Conservation (phyloP, 73 alveolate genomes). For the Paraurostyla sp. region DNA sequence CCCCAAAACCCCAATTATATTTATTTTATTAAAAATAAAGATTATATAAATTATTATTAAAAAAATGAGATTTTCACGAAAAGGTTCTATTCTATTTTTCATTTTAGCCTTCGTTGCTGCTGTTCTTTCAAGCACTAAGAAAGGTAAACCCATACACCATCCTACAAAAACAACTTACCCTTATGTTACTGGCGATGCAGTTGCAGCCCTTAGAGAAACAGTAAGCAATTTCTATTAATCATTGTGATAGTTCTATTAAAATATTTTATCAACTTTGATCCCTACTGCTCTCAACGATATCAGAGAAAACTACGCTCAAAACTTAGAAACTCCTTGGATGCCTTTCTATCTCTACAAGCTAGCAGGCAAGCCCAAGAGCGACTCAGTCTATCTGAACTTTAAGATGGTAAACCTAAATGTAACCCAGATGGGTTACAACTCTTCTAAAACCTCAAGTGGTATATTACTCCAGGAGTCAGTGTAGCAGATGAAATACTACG, state of each 20-base stretch:
- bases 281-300: background rate
- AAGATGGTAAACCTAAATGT: background rate
- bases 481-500: conserved; percentile 1
- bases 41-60: too few relatives aligned
- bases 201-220: conserved; percentile 29
- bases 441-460: background rate
- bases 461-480: conserved; percentile 13
- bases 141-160: too few relatives aligned
- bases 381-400: background rate
- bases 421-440: background rate
- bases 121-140: too few relatives aligned
- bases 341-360: background rate
- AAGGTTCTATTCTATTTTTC: too few relatives aligned
- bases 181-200: conserved; percentile 12
- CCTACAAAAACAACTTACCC: too few relatives aligned
- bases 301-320: background rate
- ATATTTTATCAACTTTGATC: background rate
- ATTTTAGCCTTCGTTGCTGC: too few relatives aligned
- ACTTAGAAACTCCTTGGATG: background rate
- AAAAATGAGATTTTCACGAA: too few relatives aligned
- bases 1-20: too few relatives aligned
- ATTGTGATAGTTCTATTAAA: background rate
- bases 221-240: background rate
- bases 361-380: background rate
- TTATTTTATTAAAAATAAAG: too few relatives aligned